Conservation (phyloP, 805 yeast genomes). For the Saturnispora sanitii region DNA sequence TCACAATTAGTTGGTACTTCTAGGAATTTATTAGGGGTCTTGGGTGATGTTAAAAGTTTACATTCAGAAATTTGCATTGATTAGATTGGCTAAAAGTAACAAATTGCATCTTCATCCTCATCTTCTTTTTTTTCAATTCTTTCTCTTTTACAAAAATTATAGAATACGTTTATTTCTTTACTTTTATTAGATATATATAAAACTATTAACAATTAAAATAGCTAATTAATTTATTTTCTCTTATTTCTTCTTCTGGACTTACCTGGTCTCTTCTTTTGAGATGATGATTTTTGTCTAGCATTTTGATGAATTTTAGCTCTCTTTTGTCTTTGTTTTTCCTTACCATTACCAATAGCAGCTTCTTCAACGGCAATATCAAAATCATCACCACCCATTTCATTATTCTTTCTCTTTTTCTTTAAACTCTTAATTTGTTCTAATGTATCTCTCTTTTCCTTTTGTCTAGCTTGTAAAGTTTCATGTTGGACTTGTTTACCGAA, state of each 20-base stretch:
- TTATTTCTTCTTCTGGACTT: slow-evolving; percentile 40
- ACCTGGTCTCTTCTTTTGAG: slow-evolving; percentile 41
- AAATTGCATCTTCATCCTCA: too few species aligned
- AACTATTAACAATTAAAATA: too few species aligned
- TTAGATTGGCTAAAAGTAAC: too few species aligned
- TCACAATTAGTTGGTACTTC: slow-evolving; percentile 16
- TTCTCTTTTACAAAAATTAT: too few species aligned
- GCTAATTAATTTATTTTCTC: slow-evolving; percentile 10
- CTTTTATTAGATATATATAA: slow-evolving; percentile 5
- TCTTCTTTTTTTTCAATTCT: background rate
- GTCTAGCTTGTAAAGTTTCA: slow-evolving; percentile 87
- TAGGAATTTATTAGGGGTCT: slow-evolving; percentile 11
- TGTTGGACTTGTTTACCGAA: slow-evolving; percentile 96
- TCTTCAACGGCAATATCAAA: slow-evolving; percentile 92
- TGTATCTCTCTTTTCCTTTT: slow-evolving; percentile 84
- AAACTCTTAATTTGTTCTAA: slow-evolving; percentile 84
- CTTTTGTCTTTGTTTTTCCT: slow-evolving; percentile 34
- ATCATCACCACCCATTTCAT: slow-evolving; percentile 62
- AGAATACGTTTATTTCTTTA: too few species aligned
- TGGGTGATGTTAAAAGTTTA: slow-evolving; percentile 14
- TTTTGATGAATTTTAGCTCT: slow-evolving; percentile 43
- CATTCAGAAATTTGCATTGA: slow-evolving; percentile 14
- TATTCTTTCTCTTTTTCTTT: slow-evolving; percentile 75
- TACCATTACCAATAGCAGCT: slow-evolving; percentile 43
- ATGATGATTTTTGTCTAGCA: slow-evolving; percentile 41